Conservation (phyloP, 1,139 yeast species). For the Pichia sp. region DNA sequence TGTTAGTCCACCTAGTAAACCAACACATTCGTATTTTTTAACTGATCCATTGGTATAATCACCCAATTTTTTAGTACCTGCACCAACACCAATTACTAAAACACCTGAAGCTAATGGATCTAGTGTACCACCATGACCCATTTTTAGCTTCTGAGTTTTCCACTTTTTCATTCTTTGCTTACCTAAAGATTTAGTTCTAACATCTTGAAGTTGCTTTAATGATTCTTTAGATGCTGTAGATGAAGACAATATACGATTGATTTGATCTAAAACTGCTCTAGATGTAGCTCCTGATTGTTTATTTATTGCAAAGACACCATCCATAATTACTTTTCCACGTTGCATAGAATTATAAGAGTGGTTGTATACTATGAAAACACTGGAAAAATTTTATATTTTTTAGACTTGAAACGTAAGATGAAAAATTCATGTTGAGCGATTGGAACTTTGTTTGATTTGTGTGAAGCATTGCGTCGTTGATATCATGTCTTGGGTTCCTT, state of each 20-base stretch:
- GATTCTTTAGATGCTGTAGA: slow-evolving; percentile 56
- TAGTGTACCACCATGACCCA: slow-evolving; percentile 97
- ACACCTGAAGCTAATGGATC: slow-evolving; percentile 96
- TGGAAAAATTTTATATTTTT: too few species aligned
- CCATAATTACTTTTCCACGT: slow-evolving; percentile 37
- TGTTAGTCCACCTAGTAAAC: slow-evolving; percentile 82
- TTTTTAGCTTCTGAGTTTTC: slow-evolving; percentile 53
- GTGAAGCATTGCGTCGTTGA: neutral
- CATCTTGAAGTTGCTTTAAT: slow-evolving; percentile 42
- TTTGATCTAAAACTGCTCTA: slow-evolving; percentile 56
- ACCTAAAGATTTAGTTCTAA: slow-evolving; percentile 37
- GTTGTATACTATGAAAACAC: neutral
- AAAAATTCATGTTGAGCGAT: neutral
- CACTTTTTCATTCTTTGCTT: slow-evolving; percentile 21
- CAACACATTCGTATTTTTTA: slow-evolving; percentile 77
- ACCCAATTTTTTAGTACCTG: slow-evolving; percentile 77
- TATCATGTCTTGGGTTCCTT: neutral
- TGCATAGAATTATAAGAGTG: neutral
- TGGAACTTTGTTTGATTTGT: neutral
- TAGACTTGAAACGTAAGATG: neutral
- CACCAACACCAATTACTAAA: slow-evolving; percentile 81
- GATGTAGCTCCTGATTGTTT: slow-evolving; percentile 88
- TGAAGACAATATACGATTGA: slow-evolving; percentile 57
- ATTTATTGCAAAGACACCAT: slow-evolving; percentile 89
- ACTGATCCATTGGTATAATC: slow-evolving; percentile 64